Conservation (phyloP, 148 eudicot species). For the Fagopyrum esculentum region DNA sequence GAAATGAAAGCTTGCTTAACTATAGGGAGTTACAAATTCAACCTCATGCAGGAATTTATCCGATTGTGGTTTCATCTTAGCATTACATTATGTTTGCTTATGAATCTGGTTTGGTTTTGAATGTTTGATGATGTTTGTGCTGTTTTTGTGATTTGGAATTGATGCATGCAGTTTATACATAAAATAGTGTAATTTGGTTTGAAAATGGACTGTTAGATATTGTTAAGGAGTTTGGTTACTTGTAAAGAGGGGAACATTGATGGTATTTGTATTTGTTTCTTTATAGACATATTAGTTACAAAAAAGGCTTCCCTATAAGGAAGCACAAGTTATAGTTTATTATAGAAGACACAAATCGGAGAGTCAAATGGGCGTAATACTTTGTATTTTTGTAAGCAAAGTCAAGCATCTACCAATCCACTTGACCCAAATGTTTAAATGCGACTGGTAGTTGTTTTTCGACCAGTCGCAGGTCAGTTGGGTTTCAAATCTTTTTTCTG, state of each 20-base stretch:
- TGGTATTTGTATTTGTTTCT: not conserved
- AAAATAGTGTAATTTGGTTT: not conserved
- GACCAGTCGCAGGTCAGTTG: not conserved
- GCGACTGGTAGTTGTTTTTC: slow-evolving; percentile 1
- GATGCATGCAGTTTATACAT: not conserved
- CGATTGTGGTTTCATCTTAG: not conserved
- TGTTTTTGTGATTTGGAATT: not conserved
- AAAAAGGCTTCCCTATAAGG: not conserved
- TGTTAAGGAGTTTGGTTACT: not conserved
- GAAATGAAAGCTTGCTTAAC: not conserved
- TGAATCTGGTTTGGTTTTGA: not conserved
- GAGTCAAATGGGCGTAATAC: not conserved
- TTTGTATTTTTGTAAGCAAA: not conserved
- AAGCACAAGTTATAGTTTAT: not conserved
- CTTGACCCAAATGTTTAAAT: not conserved
- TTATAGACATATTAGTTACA: not conserved
- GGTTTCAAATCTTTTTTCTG: not conserved
- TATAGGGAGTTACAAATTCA: not conserved
- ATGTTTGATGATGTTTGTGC: not conserved
- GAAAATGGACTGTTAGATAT: slow-evolving; percentile 11
- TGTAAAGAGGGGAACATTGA: not conserved
- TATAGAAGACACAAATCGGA: not conserved
- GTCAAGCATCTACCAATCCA: slow-evolving; percentile 7
- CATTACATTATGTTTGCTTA: not conserved
- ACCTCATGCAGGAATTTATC: not conserved